Conservation (phyloP, 2,329 filamentous ascomycete genomes). For the Talaromyces rugulosus region DNA sequence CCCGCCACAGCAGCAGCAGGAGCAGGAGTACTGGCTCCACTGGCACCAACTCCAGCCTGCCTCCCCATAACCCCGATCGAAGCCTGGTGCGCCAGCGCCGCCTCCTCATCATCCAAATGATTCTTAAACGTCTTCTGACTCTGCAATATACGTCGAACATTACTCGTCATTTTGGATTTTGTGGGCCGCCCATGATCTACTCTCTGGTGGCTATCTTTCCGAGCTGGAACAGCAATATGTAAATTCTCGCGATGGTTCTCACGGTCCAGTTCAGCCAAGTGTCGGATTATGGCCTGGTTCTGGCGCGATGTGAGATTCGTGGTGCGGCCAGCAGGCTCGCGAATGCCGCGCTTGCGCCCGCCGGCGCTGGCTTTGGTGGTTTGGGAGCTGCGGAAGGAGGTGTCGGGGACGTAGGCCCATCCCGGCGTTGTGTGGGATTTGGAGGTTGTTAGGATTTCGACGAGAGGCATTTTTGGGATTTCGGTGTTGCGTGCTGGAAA, state of each 20-base stretch:
- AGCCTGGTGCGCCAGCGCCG: conserved; percentile 21
- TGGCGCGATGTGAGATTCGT: conserved; percentile 75
- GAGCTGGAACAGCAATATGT: conserved; percentile 64
- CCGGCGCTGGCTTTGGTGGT: conserved; percentile 48
- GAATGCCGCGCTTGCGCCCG: conserved; percentile 66
- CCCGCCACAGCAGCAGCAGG: not conserved
- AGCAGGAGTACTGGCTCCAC: not conserved
- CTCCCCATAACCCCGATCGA: not conserved
- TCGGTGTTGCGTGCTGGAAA: not conserved
- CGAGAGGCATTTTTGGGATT: conserved; percentile 55
- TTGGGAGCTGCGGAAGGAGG: conserved; percentile 54
- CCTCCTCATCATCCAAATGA: conserved; percentile 50
- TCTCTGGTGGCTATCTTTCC: conserved; percentile 37
- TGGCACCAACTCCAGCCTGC: not conserved
- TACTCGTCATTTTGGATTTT: conserved; percentile 41
- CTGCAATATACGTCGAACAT: conserved; percentile 44
- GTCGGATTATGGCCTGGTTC: conserved; percentile 74
- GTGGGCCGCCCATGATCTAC: conserved; percentile 22
- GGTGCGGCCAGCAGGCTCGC: conserved; percentile 48
- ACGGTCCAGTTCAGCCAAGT: conserved; percentile 75
- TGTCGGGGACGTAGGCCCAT: conserved; percentile 88
- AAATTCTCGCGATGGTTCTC: conserved; percentile 68
- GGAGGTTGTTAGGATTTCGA: conserved; percentile 74
- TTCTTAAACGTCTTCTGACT: conserved; percentile 49
- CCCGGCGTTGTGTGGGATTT: conserved; percentile 71